Conservation (phyloP, 805 yeast genomes). For the Clavispora santaluciae region DNA sequence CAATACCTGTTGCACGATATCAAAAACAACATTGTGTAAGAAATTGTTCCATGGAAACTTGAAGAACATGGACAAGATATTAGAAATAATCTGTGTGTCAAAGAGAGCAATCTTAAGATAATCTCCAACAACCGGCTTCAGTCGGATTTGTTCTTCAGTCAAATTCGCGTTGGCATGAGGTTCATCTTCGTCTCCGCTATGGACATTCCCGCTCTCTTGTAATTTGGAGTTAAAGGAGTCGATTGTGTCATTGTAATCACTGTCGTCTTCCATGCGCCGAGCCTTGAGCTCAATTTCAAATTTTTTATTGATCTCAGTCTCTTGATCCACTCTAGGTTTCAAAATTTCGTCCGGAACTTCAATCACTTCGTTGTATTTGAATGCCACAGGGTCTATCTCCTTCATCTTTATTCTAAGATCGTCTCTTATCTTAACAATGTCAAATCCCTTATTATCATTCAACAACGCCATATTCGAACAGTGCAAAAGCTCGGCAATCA, state of each 20-base stretch:
- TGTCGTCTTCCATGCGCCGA: constrained; percentile 9
- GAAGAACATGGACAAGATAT: constrained; percentile 41
- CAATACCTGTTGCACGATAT: constrained; percentile 43
- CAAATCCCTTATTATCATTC: constrained; percentile 41
- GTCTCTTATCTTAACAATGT: constrained; percentile 36
- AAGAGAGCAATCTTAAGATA: constrained; percentile 36
- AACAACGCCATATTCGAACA: constrained; percentile 44
- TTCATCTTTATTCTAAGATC: constrained; percentile 36
- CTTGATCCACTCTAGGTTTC: constrained; percentile 15
- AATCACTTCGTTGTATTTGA: constrained; percentile 42
- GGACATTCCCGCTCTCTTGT: constrained; percentile 20
- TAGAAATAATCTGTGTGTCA: constrained; percentile 41
- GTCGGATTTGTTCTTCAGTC: constrained; percentile 39
- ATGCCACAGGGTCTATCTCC: constrained; percentile 39
- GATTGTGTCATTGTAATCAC: constrained; percentile 28
- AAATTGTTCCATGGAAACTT: constrained; percentile 46
- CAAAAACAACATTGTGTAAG: constrained; percentile 44
- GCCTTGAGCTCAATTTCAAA: constrained; percentile 13
- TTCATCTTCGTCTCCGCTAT: constrained; percentile 33
- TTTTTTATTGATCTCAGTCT: constrained; percentile 13
- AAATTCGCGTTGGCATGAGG: constrained; percentile 42
- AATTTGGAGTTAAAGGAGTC: constrained; percentile 31
- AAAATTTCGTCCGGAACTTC: constrained; percentile 25
- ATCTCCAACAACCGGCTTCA: constrained; percentile 42
- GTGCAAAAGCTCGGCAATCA: constrained; percentile 43